Evolutionary conservation across 1,139 yeast genomes (phyloP), one percentile per base, ranked within the genome.

Genomic region (Blastobotrys illinoisensis): DNA sequence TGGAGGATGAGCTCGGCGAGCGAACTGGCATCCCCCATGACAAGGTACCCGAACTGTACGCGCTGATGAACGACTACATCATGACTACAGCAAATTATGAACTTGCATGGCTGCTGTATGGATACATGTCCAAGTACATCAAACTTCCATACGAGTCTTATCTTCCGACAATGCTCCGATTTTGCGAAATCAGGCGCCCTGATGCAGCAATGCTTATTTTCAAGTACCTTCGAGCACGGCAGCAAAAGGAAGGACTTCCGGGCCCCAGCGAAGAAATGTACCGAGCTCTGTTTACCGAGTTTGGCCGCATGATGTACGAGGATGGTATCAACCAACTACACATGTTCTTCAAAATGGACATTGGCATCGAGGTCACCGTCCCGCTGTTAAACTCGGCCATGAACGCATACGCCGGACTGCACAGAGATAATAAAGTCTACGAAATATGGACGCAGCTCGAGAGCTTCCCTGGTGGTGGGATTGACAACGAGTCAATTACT

Each of bases 321-420:
- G 85, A 83, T 28, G 95, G 95, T 0, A 83, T 87, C 6, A 74
- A 76, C 48, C 87, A 85, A 57, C 70, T 88, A 11, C 90, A 86
- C 62, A 79, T 82, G 54, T 77, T 79, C 54, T 71, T 86, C 63
- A 84, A 86, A 59, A 79, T 85, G 79, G 96, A 88, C 62, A 68
- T 82, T 7, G 71, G 76, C 13, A 72, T 86, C n/a, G 79, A 77
- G 56, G 78, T 82, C 54, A 86, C 85, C 59, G 76, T 85, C 7
- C 72, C 72, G 9, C 67, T 88, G 32, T 77, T 85, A 63, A 87
- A 88, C 66, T 70, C 85, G 3, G 70, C 86, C 40, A 75, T 88
- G 69, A 82, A 81, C 54, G 89, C 91, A 0, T 86, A 85, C 64
- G 76, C 85, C 18, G 78, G 82, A 52, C 67, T 86, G 20, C 85